Evolutionary conservation across 345 rosid species (phyloP).

Genomic region (Psidium guajava): DNA sequence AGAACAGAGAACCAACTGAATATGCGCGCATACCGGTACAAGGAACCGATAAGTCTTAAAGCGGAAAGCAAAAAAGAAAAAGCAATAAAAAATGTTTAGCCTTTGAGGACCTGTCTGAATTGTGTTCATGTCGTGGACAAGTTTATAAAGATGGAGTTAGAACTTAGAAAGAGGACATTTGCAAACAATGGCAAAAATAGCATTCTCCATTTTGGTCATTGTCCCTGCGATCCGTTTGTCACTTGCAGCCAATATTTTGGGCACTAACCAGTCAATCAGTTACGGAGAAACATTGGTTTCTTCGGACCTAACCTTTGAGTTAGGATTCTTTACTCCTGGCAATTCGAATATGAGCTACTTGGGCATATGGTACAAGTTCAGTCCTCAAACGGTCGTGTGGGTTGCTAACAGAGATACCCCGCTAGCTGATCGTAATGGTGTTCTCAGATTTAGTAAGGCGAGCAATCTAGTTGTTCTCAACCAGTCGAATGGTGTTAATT

Average conservation of each 20-base stretch:
- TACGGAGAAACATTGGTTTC: slow-evolving; percentile 7
- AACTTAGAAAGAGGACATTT: background rate
- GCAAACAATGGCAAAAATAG: background rate
- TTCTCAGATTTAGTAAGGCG: slow-evolving; percentile 2
- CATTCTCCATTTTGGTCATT: background rate
- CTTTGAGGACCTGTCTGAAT: no score
- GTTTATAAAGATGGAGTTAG: background rate
- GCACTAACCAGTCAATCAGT: background rate
- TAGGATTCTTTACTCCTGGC: slow-evolving; percentile 12
- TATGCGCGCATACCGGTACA: slow-evolving; percentile 3
- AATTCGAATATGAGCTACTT: slow-evolving; percentile 10
- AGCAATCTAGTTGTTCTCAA: slow-evolving; percentile 9
- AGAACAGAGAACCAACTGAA: no score
- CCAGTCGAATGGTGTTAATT: background rate
- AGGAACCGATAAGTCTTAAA: slow-evolving; percentile 14
- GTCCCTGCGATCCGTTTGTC: background rate
- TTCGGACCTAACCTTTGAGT: slow-evolving; percentile 1
- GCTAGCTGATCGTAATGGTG: background rate
- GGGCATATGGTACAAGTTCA: slow-evolving; percentile 27
- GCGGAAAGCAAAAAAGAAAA: background rate
- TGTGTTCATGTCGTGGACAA: no score
- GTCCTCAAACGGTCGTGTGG: slow-evolving; percentile 14
- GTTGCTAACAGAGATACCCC: slow-evolving; percentile 38
- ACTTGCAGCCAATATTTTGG: background rate
- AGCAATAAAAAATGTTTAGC: no score